Evolutionary conservation across 805 yeast genomes (phyloP), one percentile per base, ranked within the genome.

Genomic region (Ogataea sp.): DNA sequence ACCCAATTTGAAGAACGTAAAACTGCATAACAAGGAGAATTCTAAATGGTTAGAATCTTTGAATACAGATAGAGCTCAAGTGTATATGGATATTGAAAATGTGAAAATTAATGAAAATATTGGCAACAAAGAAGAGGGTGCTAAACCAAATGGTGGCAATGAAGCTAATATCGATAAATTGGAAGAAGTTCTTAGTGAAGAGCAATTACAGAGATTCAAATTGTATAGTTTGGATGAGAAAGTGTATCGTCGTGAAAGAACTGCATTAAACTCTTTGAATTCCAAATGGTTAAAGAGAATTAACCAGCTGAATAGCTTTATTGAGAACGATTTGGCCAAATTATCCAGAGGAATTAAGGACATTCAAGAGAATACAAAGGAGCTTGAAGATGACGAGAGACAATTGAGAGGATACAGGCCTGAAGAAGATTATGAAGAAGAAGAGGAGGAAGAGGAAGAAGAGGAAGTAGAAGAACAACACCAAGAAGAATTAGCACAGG

Each of bases 271-370:
- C 20, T 43, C 41, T 13, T 30, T 52, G 44, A 52, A 56, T 27
- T 31, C 43, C 18, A 57, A 57, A 41, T 61, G 62, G 64, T 42
- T 43, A 23, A 38, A 40, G n/a, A 49, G 56, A 30, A 39, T 60
- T 36, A 38, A 34, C 9, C 44, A 44, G 26, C 37, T 58, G 28
- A 45, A 42, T 14, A 35, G 38, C 16, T 59, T 58, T 35, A 26
- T 56, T 6, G 44, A 41, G 11, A 43, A 45, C 13, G 60, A 59
- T 39, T 18, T 49, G 5, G 29, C 26, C 15, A 35, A 34, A 11
- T 20, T 59, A n/a, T 46, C 43, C 17, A 23, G 29, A 4, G 44
- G 39, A 2, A 44, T 53, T 11, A 14, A 13, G 3, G 25, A 25
- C 4, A 36, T 47, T 2, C 40, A 40, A 15, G 37, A n/a, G 10